Conservation (phyloP, 768 basidiomycete species). For the Boletales sp. region DNA sequence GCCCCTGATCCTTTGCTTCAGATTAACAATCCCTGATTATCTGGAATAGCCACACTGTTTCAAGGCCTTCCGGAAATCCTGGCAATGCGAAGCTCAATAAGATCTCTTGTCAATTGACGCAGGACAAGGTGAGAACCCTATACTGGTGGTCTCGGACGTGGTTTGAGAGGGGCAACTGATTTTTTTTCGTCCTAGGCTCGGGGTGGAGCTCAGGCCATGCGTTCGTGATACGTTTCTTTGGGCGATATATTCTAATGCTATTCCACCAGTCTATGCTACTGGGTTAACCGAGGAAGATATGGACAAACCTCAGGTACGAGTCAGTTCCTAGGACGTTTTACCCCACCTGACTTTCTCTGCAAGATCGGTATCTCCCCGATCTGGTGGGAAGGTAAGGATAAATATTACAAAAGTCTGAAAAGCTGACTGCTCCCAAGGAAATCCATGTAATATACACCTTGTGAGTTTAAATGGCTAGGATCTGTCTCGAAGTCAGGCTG, state of each 20-base stretch:
- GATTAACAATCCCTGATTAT: constrained; percentile 1
- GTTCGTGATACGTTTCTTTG: constrained; percentile 40
- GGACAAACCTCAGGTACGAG: constrained; percentile 72
- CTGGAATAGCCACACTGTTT: constrained; percentile 17
- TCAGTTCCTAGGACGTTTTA: neutral
- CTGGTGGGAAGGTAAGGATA: constrained; percentile 80
- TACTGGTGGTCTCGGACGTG: neutral
- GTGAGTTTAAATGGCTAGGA: too few relatives aligned
- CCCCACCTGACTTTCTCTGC: constrained; percentile 10
- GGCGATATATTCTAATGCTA: neutral
- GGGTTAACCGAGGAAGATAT: constrained; percentile 78
- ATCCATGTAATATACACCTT: constrained; percentile 79
- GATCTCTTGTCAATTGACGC: constrained; percentile 69
- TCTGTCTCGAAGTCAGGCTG: neutral
- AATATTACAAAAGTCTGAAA: neutral
- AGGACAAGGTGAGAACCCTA: constrained; percentile 60
- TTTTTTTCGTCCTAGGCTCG: constrained; percentile 37
- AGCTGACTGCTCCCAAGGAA: constrained; percentile 44
- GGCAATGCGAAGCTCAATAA: constrained; percentile 61
- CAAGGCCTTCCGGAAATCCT: constrained; percentile 19
- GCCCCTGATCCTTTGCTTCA: constrained; percentile 14
- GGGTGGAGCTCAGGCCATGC: constrained; percentile 84
- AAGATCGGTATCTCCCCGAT: constrained; percentile 85
- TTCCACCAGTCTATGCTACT: constrained; percentile 59
- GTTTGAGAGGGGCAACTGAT: neutral